Evolutionary conservation across 352 stramenopile genomes (phyloP).

Genomic region (Plasmopara viticola): DNA sequence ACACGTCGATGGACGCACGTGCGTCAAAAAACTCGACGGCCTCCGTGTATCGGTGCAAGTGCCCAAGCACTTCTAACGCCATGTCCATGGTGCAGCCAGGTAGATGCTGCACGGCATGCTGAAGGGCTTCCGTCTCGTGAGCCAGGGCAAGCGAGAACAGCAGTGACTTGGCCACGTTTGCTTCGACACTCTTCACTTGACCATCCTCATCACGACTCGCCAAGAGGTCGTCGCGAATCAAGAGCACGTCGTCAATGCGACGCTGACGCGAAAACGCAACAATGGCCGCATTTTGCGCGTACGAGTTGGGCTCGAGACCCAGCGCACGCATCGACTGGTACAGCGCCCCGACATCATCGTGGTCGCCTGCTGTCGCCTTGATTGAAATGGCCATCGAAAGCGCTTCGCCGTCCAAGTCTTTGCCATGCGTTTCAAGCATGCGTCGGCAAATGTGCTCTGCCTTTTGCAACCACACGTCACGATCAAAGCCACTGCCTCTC

Average conservation of each 20-base stretch:
- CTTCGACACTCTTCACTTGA: conserved; percentile 16
- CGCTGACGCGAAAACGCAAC: conserved; percentile 58
- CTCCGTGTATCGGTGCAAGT: conserved; percentile 29
- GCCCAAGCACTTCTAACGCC: conserved; percentile 33
- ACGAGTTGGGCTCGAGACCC: conserved; percentile 57
- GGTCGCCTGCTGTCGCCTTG: conserved; percentile 55
- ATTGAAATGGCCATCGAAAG: conserved; percentile 78
- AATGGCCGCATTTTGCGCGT: conserved; percentile 71
- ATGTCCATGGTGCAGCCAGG: conserved; percentile 35
- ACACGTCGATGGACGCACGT: conserved; percentile 23
- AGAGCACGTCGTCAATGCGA: conserved; percentile 45
- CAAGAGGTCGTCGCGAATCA: conserved; percentile 45
- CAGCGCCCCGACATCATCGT: conserved; percentile 70
- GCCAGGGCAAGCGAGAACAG: conserved; percentile 60
- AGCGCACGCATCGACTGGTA: conserved; percentile 70
- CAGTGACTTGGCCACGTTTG: conserved; percentile 53
- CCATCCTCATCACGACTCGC: conserved; percentile 7
- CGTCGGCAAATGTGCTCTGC: conserved; percentile 53
- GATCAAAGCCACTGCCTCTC: not conserved
- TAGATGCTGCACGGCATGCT: conserved; percentile 35
- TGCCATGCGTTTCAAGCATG: conserved; percentile 56
- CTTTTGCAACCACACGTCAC: conserved; percentile 29
- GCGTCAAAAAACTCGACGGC: conserved; percentile 49
- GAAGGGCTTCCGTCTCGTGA: conserved; percentile 38
- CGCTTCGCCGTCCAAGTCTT: conserved; percentile 51